Evolutionary conservation across 192 early-diverging fungal genomes (phyloP).

Genomic region (Umbelopsis vinacea): DNA sequence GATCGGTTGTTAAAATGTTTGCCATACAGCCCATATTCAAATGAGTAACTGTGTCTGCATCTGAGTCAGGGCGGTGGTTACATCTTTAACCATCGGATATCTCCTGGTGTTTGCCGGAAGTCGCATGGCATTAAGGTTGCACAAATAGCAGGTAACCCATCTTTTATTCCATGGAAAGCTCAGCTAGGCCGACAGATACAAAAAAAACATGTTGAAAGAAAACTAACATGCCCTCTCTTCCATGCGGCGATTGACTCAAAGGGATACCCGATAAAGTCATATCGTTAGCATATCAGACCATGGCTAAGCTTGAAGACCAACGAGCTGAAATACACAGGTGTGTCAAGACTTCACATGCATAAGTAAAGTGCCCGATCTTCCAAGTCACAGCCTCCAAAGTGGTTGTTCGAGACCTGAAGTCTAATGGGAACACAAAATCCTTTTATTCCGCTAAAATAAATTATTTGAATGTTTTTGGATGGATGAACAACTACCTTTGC

Average conservation of each 20-base stretch:
- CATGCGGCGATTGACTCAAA: neutral
- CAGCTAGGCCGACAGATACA: neutral
- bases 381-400: neutral
- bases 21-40: neutral
- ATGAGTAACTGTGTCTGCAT: conserved; percentile 11
- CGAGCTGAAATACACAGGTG: neutral
- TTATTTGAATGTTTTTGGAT: neutral
- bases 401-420: conserved; percentile 5
- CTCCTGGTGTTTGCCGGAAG: conserved; percentile 30
- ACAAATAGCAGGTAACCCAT: conserved; percentile 33
- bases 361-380: too few relatives aligned
- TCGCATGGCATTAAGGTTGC: conserved; percentile 40
- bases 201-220: neutral
- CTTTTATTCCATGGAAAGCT: neutral
- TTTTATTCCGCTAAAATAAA: neutral
- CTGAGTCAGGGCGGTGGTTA: conserved; percentile 26
- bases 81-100: conserved; percentile 30
- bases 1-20: conserved; percentile 3
- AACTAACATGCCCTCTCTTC: neutral
- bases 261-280: neutral
- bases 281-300: conserved; percentile 10
- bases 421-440: conserved; percentile 8
- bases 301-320: neutral
- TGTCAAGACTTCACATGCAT: neutral
- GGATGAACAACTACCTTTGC: too few relatives aligned